phyloP scores from a whole-genome alignment of 2,329 filamentous ascomycete species.

The Pyricularia grisea region DNA sequence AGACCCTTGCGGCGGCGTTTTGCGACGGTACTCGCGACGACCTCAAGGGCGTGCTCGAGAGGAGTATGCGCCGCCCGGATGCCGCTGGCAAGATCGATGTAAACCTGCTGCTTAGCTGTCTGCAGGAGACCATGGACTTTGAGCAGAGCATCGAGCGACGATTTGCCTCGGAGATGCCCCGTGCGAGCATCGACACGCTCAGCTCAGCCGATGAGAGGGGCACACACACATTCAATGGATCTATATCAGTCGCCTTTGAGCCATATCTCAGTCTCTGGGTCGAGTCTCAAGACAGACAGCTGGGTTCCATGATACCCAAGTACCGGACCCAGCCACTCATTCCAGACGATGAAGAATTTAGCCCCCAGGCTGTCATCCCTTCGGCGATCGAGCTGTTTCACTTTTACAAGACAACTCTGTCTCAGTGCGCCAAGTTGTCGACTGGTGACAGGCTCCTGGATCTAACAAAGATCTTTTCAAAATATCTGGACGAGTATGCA shows the following conservation, averaged over 20 bases:
- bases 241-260: conserved; percentile 94
- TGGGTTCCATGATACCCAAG: conserved; percentile 74
- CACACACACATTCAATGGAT: conserved; percentile 70
- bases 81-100: conserved; percentile 67
- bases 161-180: conserved; percentile 50
- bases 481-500: conserved; percentile 91
- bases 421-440: conserved; percentile 92
- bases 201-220: conserved; percentile 48
- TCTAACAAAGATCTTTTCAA: conserved; percentile 74
- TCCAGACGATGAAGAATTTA: conserved; percentile 83
- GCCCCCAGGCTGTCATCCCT: conserved; percentile 75
- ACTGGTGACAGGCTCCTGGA: conserved; percentile 83
- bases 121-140: conserved; percentile 95
- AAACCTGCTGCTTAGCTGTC: conserved; percentile 74
- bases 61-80: conserved; percentile 69
- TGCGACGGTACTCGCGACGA: conserved; percentile 94
- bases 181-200: conserved; percentile 83
- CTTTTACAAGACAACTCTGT: conserved; percentile 86
- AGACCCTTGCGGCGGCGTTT: conserved; percentile 82
- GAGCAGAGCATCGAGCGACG: conserved; percentile 83
- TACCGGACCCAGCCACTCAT: conserved; percentile 78
- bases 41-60: conserved; percentile 85
- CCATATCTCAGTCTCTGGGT: conserved; percentile 94
- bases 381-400: conserved; percentile 97
- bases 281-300: conserved; percentile 84